Evolutionary conservation across 805 yeast genomes (phyloP), one percentile per base, ranked within the genome.

Genomic region (Candida ulmi): DNA sequence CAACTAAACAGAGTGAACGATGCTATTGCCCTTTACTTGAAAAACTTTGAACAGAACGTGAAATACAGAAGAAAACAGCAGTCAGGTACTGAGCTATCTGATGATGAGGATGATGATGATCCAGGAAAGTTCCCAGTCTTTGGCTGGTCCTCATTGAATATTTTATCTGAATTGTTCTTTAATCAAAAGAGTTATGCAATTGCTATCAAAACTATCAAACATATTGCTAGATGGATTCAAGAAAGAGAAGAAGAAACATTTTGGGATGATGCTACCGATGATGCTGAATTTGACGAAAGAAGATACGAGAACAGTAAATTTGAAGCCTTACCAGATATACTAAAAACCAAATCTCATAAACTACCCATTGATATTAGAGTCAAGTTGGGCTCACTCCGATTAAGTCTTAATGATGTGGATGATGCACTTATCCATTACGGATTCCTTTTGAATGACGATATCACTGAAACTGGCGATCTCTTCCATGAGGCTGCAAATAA

Each of bases 121-220:
- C 46, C 45, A 37, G 7, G 40, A 37, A 44, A 51, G 30, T 69
- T 72, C 41, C 67, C 87, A 1, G 59, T 60, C 17, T 93, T 91
- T 58, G 88, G 79, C 36, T 93, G 95, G 95, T 83, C 95, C 0
- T 90, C 86, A 43, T 68, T 91, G 35, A 91, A 93, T 52, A 86
- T 88, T 43, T 65, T 91, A 32, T 73, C 85, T 8, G 98, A 93
- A 52, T 65, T 91, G 29, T 83, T 84, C 51, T 70, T 79, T n/a
- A 76, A 78, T 38, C 82, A 78, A 41, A 78, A 76, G 33, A 78
- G 83, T 5, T 83, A 78, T 70, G 58, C 58, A 9, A 65, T 74
- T 11, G 93, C 90, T 1, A 72, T 88, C 15, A 73, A 71, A 40
- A 68, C 79, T 1, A 72, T 88, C 25, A 83, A 83, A 49, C 64